A percentile compares a stretch with the other conserved stretches of the same genome.
phyloP scores from a whole-genome alignment of 2,329 filamentous ascomycete species.

The Monilinia laxa region DNA sequence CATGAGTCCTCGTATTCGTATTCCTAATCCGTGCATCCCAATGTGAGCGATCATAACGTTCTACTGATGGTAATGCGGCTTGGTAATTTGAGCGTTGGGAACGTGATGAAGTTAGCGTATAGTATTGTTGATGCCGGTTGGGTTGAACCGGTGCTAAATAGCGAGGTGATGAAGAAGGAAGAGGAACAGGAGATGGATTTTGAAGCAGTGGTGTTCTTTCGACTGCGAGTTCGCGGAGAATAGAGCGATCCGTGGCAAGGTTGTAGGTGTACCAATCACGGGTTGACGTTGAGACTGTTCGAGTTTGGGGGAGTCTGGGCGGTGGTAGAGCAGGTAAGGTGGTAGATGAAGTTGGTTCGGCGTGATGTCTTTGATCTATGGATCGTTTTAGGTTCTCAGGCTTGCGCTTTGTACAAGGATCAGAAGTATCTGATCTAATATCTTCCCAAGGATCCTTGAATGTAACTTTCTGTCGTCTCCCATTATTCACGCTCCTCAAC shows the following conservation, averaged over 20 bases:
- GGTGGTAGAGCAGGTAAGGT: not conserved
- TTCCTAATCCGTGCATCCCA: constrained; percentile 9
- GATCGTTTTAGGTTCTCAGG: not conserved
- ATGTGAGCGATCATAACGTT: constrained; percentile 5
- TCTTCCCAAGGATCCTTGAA: constrained; percentile 11
- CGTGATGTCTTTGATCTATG: not conserved
- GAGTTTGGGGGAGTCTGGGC: not conserved
- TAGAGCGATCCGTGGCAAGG: not conserved
- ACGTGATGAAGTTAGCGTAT: not conserved
- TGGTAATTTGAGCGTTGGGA: not conserved
- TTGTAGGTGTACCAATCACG: constrained; percentile 1
- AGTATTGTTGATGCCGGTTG: not conserved
- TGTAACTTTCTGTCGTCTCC: not conserved
- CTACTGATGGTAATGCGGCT: not conserved
- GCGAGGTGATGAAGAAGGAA: not conserved
- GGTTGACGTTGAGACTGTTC: not conserved
- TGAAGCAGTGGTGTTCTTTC: not conserved
- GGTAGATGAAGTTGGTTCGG: not conserved
- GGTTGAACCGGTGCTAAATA: not conserved
- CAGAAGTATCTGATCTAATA: not conserved
- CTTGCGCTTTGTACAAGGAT: no score
- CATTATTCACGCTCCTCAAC: not conserved
- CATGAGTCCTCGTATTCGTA: not conserved
- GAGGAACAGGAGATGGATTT: not conserved
- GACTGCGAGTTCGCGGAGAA: not conserved